phyloP scores from a whole-genome alignment of 805 yeast species.

The Ogataea populi-albae region DNA sequence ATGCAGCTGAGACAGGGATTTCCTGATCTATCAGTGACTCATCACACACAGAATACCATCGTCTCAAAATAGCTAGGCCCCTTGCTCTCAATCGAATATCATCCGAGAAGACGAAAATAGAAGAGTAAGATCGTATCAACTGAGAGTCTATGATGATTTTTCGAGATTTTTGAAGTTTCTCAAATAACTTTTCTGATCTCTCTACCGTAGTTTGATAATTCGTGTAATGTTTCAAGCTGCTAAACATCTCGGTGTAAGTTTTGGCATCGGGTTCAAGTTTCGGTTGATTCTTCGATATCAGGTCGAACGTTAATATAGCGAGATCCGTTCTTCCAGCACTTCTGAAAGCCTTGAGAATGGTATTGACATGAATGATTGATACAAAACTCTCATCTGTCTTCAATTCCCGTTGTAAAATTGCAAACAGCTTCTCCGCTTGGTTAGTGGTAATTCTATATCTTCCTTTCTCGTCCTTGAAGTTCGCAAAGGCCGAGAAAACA shows the following conservation, averaged over 20 bases:
- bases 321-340: conserved; percentile 37
- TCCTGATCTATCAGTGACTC: conserved; percentile 17
- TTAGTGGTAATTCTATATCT: conserved; percentile 27
- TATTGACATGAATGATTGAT: conserved; percentile 43
- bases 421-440: conserved; percentile 34
- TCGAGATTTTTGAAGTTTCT: conserved; percentile 18
- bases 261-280: conserved; percentile 31
- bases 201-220: conserved; percentile 18
- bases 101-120: conserved; percentile 25
- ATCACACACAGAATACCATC: conserved; percentile 29
- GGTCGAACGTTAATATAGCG: conserved; percentile 39
- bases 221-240: conserved; percentile 15
- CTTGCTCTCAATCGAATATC: conserved; percentile 26
- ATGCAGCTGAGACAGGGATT: conserved; percentile 6
- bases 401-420: conserved; percentile 32
- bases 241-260: conserved; percentile 34
- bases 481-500: conserved; percentile 44
- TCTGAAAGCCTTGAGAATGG: conserved; percentile 44
- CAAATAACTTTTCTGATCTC: conserved; percentile 22
- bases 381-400: conserved; percentile 26
- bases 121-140: conserved; percentile 24
- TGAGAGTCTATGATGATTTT: conserved; percentile 18
- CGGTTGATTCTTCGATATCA: conserved; percentile 19
- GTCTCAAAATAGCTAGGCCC: conserved; percentile 24
- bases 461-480: conserved; percentile 16